Evolutionary conservation across 2,329 filamentous ascomycete species (phyloP), one percentile per base, ranked within the genome.

Genomic region (Neonectria coccinea): DNA sequence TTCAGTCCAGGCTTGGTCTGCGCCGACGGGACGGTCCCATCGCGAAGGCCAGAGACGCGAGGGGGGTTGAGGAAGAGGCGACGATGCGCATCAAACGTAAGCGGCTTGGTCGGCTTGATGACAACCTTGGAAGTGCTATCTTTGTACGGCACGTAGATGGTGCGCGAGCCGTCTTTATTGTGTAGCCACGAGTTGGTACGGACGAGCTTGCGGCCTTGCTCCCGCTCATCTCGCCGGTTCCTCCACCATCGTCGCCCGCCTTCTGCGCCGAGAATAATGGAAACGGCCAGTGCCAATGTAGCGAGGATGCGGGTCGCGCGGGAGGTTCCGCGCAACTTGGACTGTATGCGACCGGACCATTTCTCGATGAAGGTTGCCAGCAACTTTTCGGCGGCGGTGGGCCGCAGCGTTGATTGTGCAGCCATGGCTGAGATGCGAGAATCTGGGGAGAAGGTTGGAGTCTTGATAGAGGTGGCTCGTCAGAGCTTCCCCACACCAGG

Each of bases 21-120:
- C 10, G 92, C 88, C 2, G 94, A 92, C 16, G 96, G 96, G 6
- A 97, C 93, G 47, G 86, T 85, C 14, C 90, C 89, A 77, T 94
- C 90, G 42, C 86, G 85, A 52, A 96, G 85, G 1, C 93, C 91
- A 12, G 93, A 92, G 18, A 94, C 92, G 65, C 93, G 86, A 5
- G 94, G 94, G 1, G 95, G 94, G 74, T 97, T 96, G 52, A 99
- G 84, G 77, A 99, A 99, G 31, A 99, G 85, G 27, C 97, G 87
- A 31, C 96, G 88, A 80, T 99, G 96, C 6, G 96, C 97, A 84
- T 99, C 95, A 77, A 98, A 99, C 0, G 96, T 99, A 39, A 95
- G 91, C 20, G 90, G 88, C 76, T 97, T 97, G 29, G 94, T 99
- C 6, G 92, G 91, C 76, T 93, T 85, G 68, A 99, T 97, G 62